These are phyloP conservation scores for Auricularia sp. DNA, from an alignment of 768 basidiomycete genomes.

Conservation along the genomic window DNA sequence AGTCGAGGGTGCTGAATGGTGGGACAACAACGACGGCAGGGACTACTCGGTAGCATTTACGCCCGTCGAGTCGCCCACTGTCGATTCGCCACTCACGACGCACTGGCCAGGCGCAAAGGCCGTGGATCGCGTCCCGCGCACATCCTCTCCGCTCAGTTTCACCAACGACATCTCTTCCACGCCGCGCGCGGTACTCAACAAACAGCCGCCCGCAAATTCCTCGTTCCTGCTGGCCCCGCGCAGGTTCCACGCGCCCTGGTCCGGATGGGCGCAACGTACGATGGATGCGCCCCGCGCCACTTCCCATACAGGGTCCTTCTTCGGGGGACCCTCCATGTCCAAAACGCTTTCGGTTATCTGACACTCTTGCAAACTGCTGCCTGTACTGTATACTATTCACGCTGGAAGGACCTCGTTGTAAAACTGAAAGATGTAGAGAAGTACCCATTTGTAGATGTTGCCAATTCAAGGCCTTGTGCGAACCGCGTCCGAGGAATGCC, in stretches of 20 bases:
- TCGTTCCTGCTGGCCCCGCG: neutral
- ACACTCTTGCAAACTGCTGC: neutral
- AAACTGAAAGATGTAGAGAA: neutral
- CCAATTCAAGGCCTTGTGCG: too few relatives aligned
- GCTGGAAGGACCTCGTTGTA: neutral
- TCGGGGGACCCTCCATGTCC: neutral
- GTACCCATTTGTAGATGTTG: neutral
- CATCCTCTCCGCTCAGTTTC: neutral
- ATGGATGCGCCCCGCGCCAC: neutral
- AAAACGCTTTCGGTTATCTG: neutral
- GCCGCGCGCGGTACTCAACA: neutral
- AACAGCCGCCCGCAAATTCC: neutral
- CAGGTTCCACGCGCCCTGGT: neutral
- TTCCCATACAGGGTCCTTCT: neutral
- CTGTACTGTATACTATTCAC: neutral
- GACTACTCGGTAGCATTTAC: conserved; percentile 72
- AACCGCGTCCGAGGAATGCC: too few relatives aligned
- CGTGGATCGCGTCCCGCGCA: neutral
- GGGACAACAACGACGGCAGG: conserved; percentile 80
- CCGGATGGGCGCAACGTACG: neutral
- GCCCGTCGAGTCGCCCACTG: neutral
- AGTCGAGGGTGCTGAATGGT: conserved; percentile 55
- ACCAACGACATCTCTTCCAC: neutral
- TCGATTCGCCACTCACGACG: neutral
- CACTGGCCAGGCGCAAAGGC: neutral